phyloP scores from a whole-genome alignment of 495 filamentous ascomycete genomes.

The Xylaria longipes region DNA sequence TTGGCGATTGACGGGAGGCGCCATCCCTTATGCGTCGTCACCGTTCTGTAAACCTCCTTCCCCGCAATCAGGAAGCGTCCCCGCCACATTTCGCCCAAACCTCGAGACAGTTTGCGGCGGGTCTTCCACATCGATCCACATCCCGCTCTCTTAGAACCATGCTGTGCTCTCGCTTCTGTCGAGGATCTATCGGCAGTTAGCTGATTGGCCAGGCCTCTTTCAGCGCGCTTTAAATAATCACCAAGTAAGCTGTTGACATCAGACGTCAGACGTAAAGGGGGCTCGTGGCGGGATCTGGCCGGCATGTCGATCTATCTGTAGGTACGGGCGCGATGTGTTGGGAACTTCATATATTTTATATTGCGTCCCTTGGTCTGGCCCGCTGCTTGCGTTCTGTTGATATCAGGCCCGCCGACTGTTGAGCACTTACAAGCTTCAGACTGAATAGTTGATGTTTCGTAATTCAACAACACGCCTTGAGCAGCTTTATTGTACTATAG shows the following conservation, averaged over 20 bases:
- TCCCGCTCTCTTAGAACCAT: conserved; percentile 13
- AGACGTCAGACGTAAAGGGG: conserved; percentile 11
- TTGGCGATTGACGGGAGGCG: conserved; percentile 15
- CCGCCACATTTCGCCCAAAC: conserved; percentile 18
- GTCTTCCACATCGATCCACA: conserved; percentile 21
- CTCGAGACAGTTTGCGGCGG: conserved; percentile 22
- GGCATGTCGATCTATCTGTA: conserved; percentile 27
- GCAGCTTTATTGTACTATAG: conserved; percentile 13
- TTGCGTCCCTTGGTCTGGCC: conserved; percentile 37
- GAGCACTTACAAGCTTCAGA: conserved; percentile 15
- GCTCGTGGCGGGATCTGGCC: conserved; percentile 9
- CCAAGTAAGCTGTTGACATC: conserved; percentile 5
- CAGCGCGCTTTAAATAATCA: conserved; percentile 34
- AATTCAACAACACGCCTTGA: conserved; percentile 28
- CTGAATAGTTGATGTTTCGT: conserved; percentile 2
- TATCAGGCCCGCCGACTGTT: conserved; percentile 15
- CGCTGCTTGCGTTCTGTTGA: conserved; percentile 17
- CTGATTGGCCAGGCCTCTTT: conserved; percentile 32
- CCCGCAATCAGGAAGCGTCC: conserved; percentile 21
- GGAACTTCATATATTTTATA: conserved; percentile 39
- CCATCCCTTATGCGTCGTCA: conserved; percentile 16
- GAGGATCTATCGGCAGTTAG: conserved; percentile 37
- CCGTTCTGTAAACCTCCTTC: conserved; percentile 22
- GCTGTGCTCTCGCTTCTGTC: conserved; percentile 12
- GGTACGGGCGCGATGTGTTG: conserved; percentile 25